Conservation (phyloP, 2,329 filamentous ascomycete genomes). For the Sclerotinia subarctica region DNA sequence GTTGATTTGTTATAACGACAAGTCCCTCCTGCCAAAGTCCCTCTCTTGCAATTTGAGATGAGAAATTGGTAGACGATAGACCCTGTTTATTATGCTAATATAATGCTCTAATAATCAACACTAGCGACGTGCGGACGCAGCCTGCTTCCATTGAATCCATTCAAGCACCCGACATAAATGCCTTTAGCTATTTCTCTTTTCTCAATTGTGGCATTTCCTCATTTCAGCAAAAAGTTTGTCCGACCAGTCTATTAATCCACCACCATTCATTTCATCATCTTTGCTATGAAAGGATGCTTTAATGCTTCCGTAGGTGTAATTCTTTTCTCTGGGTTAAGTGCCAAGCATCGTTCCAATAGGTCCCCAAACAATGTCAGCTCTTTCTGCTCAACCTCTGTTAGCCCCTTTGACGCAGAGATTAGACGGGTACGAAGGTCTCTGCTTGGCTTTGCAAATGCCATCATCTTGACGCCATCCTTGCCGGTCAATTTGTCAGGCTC, state of each 20-base stretch:
- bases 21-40: too few relatives aligned
- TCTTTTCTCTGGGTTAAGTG: constrained; percentile 88
- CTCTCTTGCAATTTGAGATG: neutral
- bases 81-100: neutral
- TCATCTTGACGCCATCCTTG: constrained; percentile 68
- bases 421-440: constrained; percentile 80
- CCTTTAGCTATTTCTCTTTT: neutral
- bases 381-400: constrained; percentile 70
- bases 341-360: constrained; percentile 81
- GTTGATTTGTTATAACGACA: neutral
- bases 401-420: constrained; percentile 67
- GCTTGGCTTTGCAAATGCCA: constrained; percentile 70
- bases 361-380: constrained; percentile 84
- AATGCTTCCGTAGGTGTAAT: constrained; percentile 83
- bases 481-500: constrained; percentile 86
- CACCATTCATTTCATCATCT: constrained; percentile 14
- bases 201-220: neutral
- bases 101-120: neutral
- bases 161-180: neutral
- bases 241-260: neutral
- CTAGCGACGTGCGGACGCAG: neutral
- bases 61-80: neutral
- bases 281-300: constrained; percentile 77
- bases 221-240: neutral
- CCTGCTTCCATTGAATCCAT: neutral